Evolutionary conservation across 2,329 filamentous ascomycete genomes (phyloP), one percentile per base, ranked within the genome.

Genomic region (Paraconiothyrium sp.): DNA sequence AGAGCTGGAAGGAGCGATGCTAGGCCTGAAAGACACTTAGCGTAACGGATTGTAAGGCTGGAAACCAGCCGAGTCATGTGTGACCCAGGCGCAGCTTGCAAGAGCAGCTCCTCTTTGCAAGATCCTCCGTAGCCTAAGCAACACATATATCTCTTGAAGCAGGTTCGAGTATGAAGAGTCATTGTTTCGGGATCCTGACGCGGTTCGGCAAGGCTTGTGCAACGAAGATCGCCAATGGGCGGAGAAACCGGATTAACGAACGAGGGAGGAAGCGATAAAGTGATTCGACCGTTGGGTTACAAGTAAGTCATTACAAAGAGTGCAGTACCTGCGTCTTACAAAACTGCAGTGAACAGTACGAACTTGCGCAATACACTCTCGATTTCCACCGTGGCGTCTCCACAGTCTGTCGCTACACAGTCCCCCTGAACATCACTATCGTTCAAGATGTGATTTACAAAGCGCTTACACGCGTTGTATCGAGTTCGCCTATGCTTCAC

Each of bases 311-410:
- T 7, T 41, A 4, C 20, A 0, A 13, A 10, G 13, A 20, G 4
- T 14, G 24, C 6, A 27, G 24, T 39, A 16, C 3, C 11, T 34
- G n/a, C 9, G 10, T 30, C 34, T 52, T 14, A 52, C 20, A 39
- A 20, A 20, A 3, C 13, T 24, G 10, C 20, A 51, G 49, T 41
- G 34, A 52, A n/a, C 34, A 52, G 20, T 41, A 24, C 20, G 49
- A 52, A 41, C 49, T 52, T 16, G 49, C 49, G 24, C 49, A 52
- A 13, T 52, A 52, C 20, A 52, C 34, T 2, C 49, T 52, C 20
- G 34, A 20, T 8, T 41, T 24, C 49, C 32, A 39, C 22, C 34
- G 49, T 11, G 49, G 34, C 7, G 35, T 52, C 20, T 52, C 49
- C 16, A 52, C 49, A 27, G 35, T 34, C 10, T 52, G 49, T 41